Percentiles rank a stretch among this genome's conserved stretches.
These are phyloP conservation scores for Puccinia triticina DNA, from an alignment of 1,284 basidiomycete species.

Conservation along the genomic window DNA sequence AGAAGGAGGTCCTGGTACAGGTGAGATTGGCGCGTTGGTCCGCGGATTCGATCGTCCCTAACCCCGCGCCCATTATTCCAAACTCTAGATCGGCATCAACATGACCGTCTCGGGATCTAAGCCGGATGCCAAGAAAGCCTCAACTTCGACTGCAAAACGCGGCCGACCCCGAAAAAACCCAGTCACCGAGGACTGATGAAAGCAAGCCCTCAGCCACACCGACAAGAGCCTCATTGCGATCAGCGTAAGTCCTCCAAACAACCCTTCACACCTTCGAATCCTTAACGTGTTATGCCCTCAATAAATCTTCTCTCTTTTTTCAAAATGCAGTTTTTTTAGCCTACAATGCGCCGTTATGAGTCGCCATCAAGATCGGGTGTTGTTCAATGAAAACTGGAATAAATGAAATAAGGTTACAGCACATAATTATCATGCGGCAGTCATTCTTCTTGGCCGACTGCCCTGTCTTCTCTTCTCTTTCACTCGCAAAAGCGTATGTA, in stretches of 20 bases:
- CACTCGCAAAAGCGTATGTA: too few relatives aligned
- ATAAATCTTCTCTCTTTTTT: too few relatives aligned
- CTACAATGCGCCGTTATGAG: neutral
- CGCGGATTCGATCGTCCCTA: neutral
- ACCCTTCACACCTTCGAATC: neutral
- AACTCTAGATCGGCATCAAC: slow-evolving; percentile 7
- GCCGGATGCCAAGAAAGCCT: slow-evolving; percentile 9
- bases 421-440: too few relatives aligned
- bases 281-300: neutral
- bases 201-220: neutral
- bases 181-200: neutral
- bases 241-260: neutral
- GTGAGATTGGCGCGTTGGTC: neutral
- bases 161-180: slow-evolving; percentile 23
- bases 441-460: too few relatives aligned
- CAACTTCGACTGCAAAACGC: neutral
- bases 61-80: too few relatives aligned
- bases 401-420: too few relatives aligned
- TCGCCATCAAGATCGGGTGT: neutral
- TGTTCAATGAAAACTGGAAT: neutral
- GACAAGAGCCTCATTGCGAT: neutral
- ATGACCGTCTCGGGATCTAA: slow-evolving; percentile 29
- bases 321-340: neutral
- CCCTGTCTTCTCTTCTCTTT: too few relatives aligned
- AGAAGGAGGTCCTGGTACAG: slow-evolving; percentile 12